A percentile compares a stretch with the other conserved stretches of the same genome.
Evolutionary conservation across 1,284 basidiomycete genomes (phyloP).

Genomic region (Puccinia novopanici): DNA sequence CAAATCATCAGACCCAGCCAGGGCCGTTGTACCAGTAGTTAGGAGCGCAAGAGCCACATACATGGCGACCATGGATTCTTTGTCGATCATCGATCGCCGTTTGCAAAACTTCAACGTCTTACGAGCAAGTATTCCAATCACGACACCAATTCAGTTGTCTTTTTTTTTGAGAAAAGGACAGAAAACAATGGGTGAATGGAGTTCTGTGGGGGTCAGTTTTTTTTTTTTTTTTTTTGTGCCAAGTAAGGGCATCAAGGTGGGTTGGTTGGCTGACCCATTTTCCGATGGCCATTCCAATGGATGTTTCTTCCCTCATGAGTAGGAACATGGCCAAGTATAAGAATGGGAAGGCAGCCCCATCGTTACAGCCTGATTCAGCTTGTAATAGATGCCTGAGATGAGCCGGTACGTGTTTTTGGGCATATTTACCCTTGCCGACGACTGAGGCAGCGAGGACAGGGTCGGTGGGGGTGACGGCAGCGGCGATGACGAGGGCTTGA

Average conservation of each 20-base stretch:
- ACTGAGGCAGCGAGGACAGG: slow-evolving; percentile 76
- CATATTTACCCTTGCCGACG: slow-evolving; percentile 89
- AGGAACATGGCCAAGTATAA: slow-evolving; percentile 90
- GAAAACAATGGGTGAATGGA: too few relatives aligned
- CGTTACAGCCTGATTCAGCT: slow-evolving; percentile 85
- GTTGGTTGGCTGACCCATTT: slow-evolving; percentile 52
- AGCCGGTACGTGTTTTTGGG: slow-evolving; percentile 94
- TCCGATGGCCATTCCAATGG: slow-evolving; percentile 67
- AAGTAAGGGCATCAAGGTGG: too few relatives aligned
- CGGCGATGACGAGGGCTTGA: slow-evolving; percentile 81
- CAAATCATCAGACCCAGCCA: slow-evolving; percentile 90
- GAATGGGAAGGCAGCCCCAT: slow-evolving; percentile 80
- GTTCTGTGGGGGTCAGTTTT: too few relatives aligned
- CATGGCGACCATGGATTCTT: slow-evolving; percentile 88
- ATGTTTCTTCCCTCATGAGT: slow-evolving; percentile 70
- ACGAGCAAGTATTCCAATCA: slow-evolving; percentile 79
- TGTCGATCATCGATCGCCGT: slow-evolving; percentile 82
- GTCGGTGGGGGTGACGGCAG: slow-evolving; percentile 94
- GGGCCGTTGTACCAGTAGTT: slow-evolving; percentile 77
- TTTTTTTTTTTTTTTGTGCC: too few relatives aligned
- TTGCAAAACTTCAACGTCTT: slow-evolving; percentile 96
- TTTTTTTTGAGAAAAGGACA: too few relatives aligned
- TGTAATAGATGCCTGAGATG: slow-evolving; percentile 90
- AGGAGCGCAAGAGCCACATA: slow-evolving; percentile 75
- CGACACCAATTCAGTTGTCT: slow-evolving; percentile 78